Evolutionary conservation across 164 flowering plant species (phyloP), one percentile per base, ranked within the genome.

Genomic region (Vitis rupestris): DNA sequence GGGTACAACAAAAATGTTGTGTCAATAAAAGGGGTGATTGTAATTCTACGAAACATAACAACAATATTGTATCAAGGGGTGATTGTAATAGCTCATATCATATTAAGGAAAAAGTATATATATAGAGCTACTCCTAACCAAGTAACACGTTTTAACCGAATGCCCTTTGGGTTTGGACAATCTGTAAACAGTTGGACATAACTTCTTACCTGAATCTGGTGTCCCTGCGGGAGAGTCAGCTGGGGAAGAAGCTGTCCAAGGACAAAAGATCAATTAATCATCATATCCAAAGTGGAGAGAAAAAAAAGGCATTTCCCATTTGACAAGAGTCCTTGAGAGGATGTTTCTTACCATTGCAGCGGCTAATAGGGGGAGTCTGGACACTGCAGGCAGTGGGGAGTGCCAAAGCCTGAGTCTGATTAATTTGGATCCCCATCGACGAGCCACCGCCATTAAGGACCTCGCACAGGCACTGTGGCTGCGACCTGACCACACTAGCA

Each of bases 381-480:
- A 82, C 79, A 9, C 77, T 75, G 69, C 85, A 82, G 29, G 70
- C 81, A 13, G 3, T 3, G 3, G 85, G 85, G 15, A 82, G 69
- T 7, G 55, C 66, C 37, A 77, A n/a, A 5, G 85, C 82, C 30
- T 10, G 75, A 59, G 85, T 79, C 63, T 73, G 81, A 37, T 82
- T 82, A n/a, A 82, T 65, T 17, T 44, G 67, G 59, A 80, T 8
- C 7, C 83, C 83, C 8, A 70, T 50, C 1, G 61, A 51, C 0
- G 79, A 66, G 12, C 53, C 80, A 17, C 74, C 75, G 10, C 80
- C 77, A 10, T 62, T 74, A 5, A 82, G 55, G 1, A 72, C 72
- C 12, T 51, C 1, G 62, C 85, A 82, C 10, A 82, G 70, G 67
- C 85, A 82, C 59, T 72, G 72, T 7, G 85, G 82, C 49, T 64